Evolutionary conservation across 495 filamentous ascomycete genomes (phyloP).

Genomic region (Lophiostoma macrostomum): DNA sequence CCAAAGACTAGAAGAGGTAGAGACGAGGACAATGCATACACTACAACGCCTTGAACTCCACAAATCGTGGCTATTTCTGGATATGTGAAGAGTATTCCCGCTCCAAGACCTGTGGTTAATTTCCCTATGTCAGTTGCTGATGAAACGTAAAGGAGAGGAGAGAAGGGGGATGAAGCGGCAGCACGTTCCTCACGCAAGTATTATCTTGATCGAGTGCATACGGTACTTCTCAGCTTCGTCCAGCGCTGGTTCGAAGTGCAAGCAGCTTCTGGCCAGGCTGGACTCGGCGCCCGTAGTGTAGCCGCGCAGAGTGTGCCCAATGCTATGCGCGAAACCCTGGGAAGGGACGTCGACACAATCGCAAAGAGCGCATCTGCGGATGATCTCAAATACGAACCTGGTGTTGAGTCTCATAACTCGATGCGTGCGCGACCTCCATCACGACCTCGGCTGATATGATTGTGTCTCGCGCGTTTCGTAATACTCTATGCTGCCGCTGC

Average conservation of each 20-base stretch:
- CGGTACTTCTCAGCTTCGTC: conserved; percentile 86
- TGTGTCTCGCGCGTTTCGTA: conserved; percentile 28
- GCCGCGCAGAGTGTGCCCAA: conserved; percentile 52
- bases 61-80: conserved; percentile 76
- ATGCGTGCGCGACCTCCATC: neutral
- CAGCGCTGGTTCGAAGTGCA: conserved; percentile 30
- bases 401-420: conserved; percentile 13
- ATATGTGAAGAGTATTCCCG: conserved; percentile 73
- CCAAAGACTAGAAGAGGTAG: conserved; percentile 68
- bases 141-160: conserved; percentile 17
- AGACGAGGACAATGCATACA: conserved; percentile 66
- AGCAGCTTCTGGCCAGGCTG: conserved; percentile 1
- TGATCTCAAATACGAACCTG: conserved; percentile 37
- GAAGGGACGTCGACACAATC: neutral
- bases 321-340: neutral
- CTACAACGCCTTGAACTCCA: conserved; percentile 68
- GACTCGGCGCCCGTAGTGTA: conserved; percentile 83
- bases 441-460: conserved; percentile 3
- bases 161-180: conserved; percentile 62
- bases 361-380: conserved; percentile 19
- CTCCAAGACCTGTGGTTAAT: conserved; percentile 61
- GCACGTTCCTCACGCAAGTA: conserved; percentile 91
- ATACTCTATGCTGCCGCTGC: conserved; percentile 46
- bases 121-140: conserved; percentile 36
- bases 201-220: conserved; percentile 93